Percentiles rank a stretch among this genome's conserved stretches.
Evolutionary conservation across 75 land plant species (phyloP).

Genomic region (Larix kaempferi): DNA sequence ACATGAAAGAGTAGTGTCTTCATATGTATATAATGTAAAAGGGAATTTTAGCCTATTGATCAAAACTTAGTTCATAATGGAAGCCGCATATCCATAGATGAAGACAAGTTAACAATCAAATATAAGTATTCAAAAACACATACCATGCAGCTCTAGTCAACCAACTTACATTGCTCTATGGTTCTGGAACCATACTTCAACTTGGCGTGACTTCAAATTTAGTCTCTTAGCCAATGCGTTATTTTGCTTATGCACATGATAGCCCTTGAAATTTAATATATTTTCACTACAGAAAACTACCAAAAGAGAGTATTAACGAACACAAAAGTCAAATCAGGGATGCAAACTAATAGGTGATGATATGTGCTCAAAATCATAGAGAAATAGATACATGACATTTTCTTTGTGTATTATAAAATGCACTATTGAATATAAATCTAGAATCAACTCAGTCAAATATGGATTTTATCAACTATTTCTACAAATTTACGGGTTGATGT

Average conservation of each 20-base stretch:
- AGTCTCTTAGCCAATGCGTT: constrained; percentile 34
- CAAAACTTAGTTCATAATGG: too few relatives aligned
- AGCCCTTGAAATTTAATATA: neutral
- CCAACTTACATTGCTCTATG: constrained; percentile 36
- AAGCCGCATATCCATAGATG: too few relatives aligned
- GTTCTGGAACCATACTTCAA: constrained; percentile 54
- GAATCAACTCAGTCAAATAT: too few relatives aligned
- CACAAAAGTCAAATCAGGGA: neutral
- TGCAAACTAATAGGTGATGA: neutral
- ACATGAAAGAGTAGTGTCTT: too few relatives aligned
- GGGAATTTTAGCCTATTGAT: too few relatives aligned
- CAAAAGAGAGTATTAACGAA: neutral
- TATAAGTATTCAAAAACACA: neutral
- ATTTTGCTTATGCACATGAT: constrained; percentile 37
- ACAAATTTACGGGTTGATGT: too few relatives aligned
- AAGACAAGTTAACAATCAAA: neutral
- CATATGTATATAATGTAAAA: too few relatives aligned
- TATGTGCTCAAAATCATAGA: too few relatives aligned
- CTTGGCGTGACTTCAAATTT: constrained; percentile 31
- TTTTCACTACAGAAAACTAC: neutral
- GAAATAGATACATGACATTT: too few relatives aligned
- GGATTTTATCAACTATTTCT: too few relatives aligned
- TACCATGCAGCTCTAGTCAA: neutral
- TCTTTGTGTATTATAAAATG: too few relatives aligned
- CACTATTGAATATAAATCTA: too few relatives aligned